Evolutionary conservation across 2,329 filamentous ascomycete species (phyloP), one percentile per base, ranked within the genome.

Genomic region (Ophiostoma sp.): DNA sequence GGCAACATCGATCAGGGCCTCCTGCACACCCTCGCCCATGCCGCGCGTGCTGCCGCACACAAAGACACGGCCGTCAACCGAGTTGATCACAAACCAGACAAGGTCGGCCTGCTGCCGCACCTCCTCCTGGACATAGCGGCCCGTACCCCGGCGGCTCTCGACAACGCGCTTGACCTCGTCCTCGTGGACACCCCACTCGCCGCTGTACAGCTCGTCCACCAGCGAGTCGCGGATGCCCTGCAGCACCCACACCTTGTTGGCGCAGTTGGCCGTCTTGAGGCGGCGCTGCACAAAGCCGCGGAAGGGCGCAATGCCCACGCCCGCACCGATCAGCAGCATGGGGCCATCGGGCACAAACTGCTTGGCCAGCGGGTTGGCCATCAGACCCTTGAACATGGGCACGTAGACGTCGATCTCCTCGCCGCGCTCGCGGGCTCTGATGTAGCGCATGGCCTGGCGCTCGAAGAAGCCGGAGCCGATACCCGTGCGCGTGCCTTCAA

Each of bases 71-170:
- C 95, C 95, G 76, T 99, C 95, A n/a, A 98, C 84, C 1, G 93
- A 89, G 79, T 98, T 98, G 83, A 96, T 91, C 73, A 98, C 93
- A 79, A 93, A 96, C 95, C 95, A 99, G 20, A 98, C 94, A n/a
- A 98, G 86, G 77, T 98, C 95, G 1, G 94, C 92, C 79, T 98
- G 95, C 73, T 92, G 86, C 13, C 87, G 84, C 10, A 99, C 94
- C 79, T 98, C 95, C 76, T 99, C 95, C 78, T 99, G 95, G 1
- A 99, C 95, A 77, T 99, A 99, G 74, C 90, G 90, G 73, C 92
- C 92, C 75, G 93, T 90, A 65, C 91, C 91, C 67, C 84, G 85
- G 68, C 89, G 89, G 75, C 87, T 92, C 79, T 95, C 87, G 13
- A 94, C 90, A 1, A 95, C 91, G 60, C 88, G 90, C 81, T 94